These are phyloP conservation scores for Telfairia occidentalis DNA, from an alignment of 331 rosid species.

Conservation along the genomic window DNA sequence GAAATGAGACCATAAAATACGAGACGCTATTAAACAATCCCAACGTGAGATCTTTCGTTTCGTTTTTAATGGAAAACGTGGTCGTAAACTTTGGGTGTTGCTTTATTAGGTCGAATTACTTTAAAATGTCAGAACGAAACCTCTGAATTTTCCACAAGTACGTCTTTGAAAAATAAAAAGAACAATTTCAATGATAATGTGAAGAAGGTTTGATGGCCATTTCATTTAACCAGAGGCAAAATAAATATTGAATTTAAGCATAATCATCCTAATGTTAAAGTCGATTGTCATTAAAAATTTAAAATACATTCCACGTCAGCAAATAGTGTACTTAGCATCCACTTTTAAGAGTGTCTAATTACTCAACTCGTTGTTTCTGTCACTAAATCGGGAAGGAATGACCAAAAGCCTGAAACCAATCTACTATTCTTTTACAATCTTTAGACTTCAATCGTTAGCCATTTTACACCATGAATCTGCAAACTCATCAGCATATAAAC, in stretches of 20 bases:
- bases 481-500: not conserved
- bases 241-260: conserved; percentile 6
- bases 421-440: conserved; percentile 6
- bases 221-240: not conserved
- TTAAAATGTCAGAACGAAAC: not conserved
- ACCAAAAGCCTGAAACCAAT: conserved; percentile 4
- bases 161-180: not conserved
- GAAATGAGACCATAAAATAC: too few species aligned
- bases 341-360: not conserved
- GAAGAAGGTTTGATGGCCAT: not conserved
- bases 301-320: conserved; percentile 1
- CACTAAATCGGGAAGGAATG: not conserved
- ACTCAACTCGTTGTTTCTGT: conserved; percentile 5
- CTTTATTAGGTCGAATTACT: not conserved
- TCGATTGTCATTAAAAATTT: not conserved
- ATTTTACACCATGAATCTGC: conserved; percentile 7
- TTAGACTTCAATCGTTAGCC: conserved; percentile 5
- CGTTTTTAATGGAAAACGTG: not conserved
- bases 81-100: not conserved
- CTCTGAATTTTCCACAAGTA: too few species aligned
- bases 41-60: too few species aligned
- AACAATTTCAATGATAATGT: not conserved
- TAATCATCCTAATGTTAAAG: not conserved
- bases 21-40: too few species aligned
- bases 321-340: not conserved